Evolutionary conservation across 495 filamentous ascomycete species (phyloP).

Genomic region (Penicilliopsis zonata): DNA sequence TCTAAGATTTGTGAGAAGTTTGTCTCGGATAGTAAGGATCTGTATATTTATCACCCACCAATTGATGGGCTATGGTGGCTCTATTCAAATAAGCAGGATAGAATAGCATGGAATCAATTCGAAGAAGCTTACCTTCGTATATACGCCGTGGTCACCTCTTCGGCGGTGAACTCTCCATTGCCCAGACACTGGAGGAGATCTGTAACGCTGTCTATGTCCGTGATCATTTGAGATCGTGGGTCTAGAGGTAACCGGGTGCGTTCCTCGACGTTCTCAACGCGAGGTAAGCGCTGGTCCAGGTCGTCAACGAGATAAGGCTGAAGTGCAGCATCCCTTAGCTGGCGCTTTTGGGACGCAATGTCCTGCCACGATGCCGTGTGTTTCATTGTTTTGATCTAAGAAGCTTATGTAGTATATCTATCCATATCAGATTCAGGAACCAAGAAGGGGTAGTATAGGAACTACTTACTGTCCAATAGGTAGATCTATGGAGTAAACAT

Average conservation of each 20-base stretch:
- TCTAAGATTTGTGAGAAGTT: no score
- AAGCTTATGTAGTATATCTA: conserved; percentile 1
- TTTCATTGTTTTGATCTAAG: conserved; percentile 9
- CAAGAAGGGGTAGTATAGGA: no score
- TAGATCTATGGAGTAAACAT: no score
- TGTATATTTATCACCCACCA: conserved; percentile 18
- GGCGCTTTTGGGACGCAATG: conserved; percentile 19
- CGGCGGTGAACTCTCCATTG: conserved; percentile 28
- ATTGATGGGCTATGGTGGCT: conserved; percentile 43
- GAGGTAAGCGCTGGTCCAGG: conserved; percentile 14
- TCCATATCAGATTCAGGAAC: not conserved
- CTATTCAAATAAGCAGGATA: conserved; percentile 11
- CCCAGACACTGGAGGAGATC: conserved; percentile 19
- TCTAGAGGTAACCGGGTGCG: conserved; percentile 10
- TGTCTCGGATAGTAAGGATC: not conserved
- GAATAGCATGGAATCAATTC: not conserved
- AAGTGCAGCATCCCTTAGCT: conserved; percentile 15
- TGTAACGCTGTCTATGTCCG: conserved; percentile 27
- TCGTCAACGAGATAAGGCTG: conserved; percentile 17
- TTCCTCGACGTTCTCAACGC: conserved; percentile 10
- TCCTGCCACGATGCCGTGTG: conserved; percentile 16
- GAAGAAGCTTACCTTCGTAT: conserved; percentile 32
- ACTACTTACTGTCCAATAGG: no score
- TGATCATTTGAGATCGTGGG: conserved; percentile 13
- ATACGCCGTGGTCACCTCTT: conserved; percentile 30